A percentile compares a stretch with the other conserved stretches of the same genome.
Evolutionary conservation across 2,329 filamentous ascomycete genomes (phyloP).

Genomic region (Capronia coronata): DNA sequence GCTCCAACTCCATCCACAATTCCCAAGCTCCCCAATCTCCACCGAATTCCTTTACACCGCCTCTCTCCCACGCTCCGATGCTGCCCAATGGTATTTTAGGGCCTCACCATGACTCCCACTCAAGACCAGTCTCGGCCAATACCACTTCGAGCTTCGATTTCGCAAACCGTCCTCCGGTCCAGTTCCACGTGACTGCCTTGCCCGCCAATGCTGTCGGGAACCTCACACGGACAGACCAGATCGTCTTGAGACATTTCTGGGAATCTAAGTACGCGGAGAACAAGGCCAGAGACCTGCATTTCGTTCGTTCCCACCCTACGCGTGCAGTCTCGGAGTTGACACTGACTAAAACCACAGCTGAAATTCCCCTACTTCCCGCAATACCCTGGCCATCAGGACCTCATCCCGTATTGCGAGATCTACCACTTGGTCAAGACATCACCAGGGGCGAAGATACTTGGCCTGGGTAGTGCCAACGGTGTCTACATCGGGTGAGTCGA

Average conservation of each 20-base stretch:
- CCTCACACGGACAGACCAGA: slow-evolving; percentile 26
- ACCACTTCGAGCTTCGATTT: slow-evolving; percentile 27
- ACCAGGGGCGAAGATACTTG: slow-evolving; percentile 27
- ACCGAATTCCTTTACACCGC: slow-evolving; percentile 22
- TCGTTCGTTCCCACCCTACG: slow-evolving; percentile 16
- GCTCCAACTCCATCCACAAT: slow-evolving; percentile 18
- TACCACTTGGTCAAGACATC: slow-evolving; percentile 28
- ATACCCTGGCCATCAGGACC: slow-evolving; percentile 22
- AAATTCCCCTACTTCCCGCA: slow-evolving; percentile 27
- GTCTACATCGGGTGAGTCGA: slow-evolving; percentile 28
- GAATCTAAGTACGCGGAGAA: slow-evolving; percentile 27
- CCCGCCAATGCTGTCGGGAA: slow-evolving; percentile 18
- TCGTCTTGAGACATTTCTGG: slow-evolving; percentile 28
- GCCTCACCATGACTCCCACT: slow-evolving; percentile 16
- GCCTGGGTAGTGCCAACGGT: slow-evolving; percentile 25
- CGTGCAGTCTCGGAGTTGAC: not conserved
- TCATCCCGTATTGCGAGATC: slow-evolving; percentile 28
- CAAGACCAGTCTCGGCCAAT: slow-evolving; percentile 23
- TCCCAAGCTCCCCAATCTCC: slow-evolving; percentile 15
- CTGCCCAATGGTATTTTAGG: slow-evolving; percentile 14
- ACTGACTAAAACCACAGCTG: slow-evolving; percentile 15
- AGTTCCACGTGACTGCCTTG: slow-evolving; percentile 17
- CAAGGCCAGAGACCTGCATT: slow-evolving; percentile 26
- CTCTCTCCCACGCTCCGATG: slow-evolving; percentile 24
- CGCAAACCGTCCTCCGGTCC: slow-evolving; percentile 20